These are phyloP conservation scores for Fragilaria radians DNA, from an alignment of 108 stramenopile genomes.

Conservation along the genomic window DNA sequence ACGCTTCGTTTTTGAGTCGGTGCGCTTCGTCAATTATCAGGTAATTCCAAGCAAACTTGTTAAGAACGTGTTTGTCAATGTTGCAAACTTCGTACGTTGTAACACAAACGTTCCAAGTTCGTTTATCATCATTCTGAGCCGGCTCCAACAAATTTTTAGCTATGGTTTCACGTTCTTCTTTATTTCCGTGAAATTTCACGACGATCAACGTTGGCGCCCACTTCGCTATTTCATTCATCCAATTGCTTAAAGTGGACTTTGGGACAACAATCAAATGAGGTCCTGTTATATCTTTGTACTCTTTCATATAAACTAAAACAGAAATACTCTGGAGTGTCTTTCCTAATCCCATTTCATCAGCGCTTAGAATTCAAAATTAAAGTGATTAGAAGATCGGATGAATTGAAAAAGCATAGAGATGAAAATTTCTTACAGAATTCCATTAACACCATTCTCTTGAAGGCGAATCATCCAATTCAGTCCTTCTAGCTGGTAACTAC, in stretches of 20 bases:
- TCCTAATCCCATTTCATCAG: conserved; percentile 62
- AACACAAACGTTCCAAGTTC: conserved; percentile 88
- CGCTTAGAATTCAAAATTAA: conserved; percentile 7
- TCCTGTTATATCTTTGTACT: conserved; percentile 38
- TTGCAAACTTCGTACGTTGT: conserved; percentile 98
- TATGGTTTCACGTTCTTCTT: conserved; percentile 56
- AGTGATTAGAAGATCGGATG: neutral
- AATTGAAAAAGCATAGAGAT: conserved; percentile 9
- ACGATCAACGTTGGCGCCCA: conserved; percentile 85
- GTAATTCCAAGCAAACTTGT: conserved; percentile 92
- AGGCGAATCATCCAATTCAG: conserved; percentile 97
- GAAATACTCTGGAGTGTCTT: conserved; percentile 94
- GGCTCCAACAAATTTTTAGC: conserved; percentile 41
- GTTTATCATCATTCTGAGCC: conserved; percentile 61
- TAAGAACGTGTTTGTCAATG: conserved; percentile 76
- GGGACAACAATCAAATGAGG: conserved; percentile 91
- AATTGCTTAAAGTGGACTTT: conserved; percentile 88
- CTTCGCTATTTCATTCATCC: conserved; percentile 87
- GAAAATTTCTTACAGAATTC: conserved; percentile 37
- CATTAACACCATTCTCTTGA: conserved; percentile 92
- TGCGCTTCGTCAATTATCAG: conserved; percentile 94
- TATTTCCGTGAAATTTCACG: conserved; percentile 71
- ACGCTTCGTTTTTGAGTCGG: conserved; percentile 90
- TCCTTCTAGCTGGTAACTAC: conserved; percentile 94
- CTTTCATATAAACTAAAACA: conserved; percentile 68